Evolutionary conservation across 2,329 filamentous ascomycete genomes (phyloP).

Genomic region (Paecilomyces sp.): DNA sequence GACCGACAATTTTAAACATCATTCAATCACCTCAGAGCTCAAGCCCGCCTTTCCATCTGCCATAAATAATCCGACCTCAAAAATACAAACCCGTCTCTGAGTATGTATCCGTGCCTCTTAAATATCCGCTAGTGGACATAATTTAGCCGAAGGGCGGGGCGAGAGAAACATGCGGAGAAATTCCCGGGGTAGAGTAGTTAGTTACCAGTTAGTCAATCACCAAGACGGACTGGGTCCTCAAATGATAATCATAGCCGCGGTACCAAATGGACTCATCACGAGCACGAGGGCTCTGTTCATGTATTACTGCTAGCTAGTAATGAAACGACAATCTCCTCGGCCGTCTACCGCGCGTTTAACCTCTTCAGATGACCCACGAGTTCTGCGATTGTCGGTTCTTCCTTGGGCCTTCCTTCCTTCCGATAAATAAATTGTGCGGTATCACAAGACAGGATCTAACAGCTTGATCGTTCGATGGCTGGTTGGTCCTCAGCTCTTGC

Average conservation of each 20-base stretch:
- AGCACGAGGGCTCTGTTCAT: background rate
- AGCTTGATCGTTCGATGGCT: background rate
- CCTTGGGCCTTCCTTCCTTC: too few species aligned
- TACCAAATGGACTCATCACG: background rate
- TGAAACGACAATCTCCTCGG: background rate
- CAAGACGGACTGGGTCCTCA: too few species aligned
- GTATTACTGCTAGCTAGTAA: background rate
- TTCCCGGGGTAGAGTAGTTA: background rate
- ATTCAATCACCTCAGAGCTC: too few species aligned
- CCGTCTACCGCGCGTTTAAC: background rate
- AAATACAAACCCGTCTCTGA: too few species aligned
- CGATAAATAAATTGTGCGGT: background rate
- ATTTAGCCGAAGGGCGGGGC: background rate
- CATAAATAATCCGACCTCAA: too few species aligned
- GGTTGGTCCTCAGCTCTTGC: background rate
- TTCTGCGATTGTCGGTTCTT: too few species aligned
- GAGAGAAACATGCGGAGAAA: background rate
- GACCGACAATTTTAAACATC: too few species aligned
- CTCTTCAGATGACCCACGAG: background rate
- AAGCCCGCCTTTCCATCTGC: too few species aligned
- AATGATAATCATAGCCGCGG: background rate
- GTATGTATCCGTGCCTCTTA: background rate
- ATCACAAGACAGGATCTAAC: background rate
- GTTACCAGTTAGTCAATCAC: background rate
- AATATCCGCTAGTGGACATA: background rate